A percentile compares a stretch with the other conserved stretches of the same genome.
Evolutionary conservation across 2,329 filamentous ascomycete species (phyloP).

Genomic region (Venturiaceae sp.): DNA sequence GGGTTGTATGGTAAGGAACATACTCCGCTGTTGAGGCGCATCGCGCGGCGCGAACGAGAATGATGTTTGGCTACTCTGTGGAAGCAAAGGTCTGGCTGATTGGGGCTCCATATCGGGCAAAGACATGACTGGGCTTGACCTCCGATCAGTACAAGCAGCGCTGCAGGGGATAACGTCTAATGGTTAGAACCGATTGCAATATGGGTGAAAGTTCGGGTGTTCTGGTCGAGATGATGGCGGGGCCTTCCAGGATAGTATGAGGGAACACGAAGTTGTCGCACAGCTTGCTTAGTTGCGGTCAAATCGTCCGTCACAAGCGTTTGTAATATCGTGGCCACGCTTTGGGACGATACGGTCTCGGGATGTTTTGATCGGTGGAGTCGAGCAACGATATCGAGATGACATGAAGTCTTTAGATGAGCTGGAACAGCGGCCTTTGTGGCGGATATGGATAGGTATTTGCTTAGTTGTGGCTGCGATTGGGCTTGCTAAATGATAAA

Average conservation of each 20-base stretch:
- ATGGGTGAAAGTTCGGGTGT: neutral
- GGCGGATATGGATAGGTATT: neutral
- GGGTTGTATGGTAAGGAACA: neutral
- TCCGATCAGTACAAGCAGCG: neutral
- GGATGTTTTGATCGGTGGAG: neutral
- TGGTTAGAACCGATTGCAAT: neutral
- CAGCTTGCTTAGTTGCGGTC: neutral
- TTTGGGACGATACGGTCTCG: neutral
- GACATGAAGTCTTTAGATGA: neutral
- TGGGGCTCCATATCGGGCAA: conserved; percentile 49
- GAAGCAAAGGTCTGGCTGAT: conserved; percentile 14
- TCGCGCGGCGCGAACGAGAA: conserved; percentile 3
- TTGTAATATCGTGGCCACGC: neutral
- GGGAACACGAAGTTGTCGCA: neutral
- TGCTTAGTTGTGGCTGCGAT: neutral
- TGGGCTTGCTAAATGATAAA: neutral
- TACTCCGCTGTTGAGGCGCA: conserved; percentile 6
- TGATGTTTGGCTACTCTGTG: neutral
- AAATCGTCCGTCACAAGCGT: neutral
- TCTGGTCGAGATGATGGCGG: neutral
- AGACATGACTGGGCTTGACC: neutral
- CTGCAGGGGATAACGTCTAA: neutral
- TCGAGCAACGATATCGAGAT: neutral
- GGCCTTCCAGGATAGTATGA: neutral
- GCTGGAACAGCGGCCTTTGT: neutral